Base-by-base conservation (phyloP, 768 basidiomycete genomes). In the Podaxis sp. region DNA sequence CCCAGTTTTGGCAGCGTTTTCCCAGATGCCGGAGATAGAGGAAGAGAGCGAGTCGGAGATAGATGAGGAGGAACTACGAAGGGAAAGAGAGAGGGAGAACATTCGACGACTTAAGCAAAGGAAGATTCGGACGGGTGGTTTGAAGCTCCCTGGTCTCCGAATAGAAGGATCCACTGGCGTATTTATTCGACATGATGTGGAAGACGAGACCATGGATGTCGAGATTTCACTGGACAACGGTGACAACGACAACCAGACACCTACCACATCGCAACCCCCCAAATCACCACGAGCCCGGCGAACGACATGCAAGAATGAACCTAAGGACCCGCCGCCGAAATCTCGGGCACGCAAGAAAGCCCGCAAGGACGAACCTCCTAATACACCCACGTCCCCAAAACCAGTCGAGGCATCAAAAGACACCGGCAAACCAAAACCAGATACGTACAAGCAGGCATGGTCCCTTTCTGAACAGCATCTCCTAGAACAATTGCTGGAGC, bases 371-470 rank as follows among this genome's bases (percentile, higher is more conserved):
- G 57, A 46, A 15, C 24, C 52, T 6, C 12, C 30, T 11, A 28
- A 26, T 5, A 22, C 39, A 19, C 46, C 46, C 26, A 52, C 52
- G 19, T 38, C 59, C 17, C 30, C 51, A 22, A 60, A 60, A n/a
- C 64, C 63, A 28, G 63, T 26, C 5, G 40, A 57, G 28, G 49
- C 49, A 9, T 12, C 13, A 4, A 24, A 51, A 63, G 60, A 69
- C 70, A 57, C 52, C 13, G 70, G 68, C 22, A 82, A 84, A 63
- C 77, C 80, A 1, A 84, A 81, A 68, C 78, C 87, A 0, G 89
- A 91, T 66, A 93, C 91, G n/a, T 93, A 90, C 76, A 93, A 93
- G 71, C 87, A 88, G 63, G 82, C 88, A 0, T 94, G 92, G 92
- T 84, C 87, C 2, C 77, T 86, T 22, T 84, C 82, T 0, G 92